phyloP scores from a whole-genome alignment of 495 filamentous ascomycete species.

The Stereocaulon alpinum region DNA sequence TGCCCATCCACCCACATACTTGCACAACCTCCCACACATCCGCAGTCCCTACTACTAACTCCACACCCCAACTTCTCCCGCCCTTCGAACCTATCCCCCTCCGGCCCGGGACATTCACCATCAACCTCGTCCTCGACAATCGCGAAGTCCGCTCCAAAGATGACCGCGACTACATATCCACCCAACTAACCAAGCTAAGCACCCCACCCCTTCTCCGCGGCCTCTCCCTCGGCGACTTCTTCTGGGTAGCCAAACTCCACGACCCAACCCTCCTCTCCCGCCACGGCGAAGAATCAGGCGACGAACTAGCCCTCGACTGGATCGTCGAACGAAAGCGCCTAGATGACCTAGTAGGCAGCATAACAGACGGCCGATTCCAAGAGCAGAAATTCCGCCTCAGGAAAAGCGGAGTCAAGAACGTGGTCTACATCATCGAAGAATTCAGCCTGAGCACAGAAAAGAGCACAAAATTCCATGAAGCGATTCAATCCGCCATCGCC shows the following conservation, averaged over 20 bases:
- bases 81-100: conserved; percentile 50
- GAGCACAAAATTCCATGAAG: conserved; percentile 47
- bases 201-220: conserved; percentile 53
- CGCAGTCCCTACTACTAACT: neutral
- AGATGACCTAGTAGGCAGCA: conserved; percentile 68
- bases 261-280: conserved; percentile 45
- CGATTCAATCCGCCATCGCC: conserved; percentile 64
- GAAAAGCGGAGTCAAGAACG: conserved; percentile 60
- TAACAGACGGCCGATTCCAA: conserved; percentile 75
- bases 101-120: conserved; percentile 53
- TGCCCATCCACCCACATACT: neutral
- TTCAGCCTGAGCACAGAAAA: conserved; percentile 42
- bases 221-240: conserved; percentile 63
- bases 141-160: conserved; percentile 69
- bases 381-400: conserved; percentile 78
- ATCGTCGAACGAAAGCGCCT: conserved; percentile 77
- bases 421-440: conserved; percentile 76
- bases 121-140: conserved; percentile 64
- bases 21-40: neutral
- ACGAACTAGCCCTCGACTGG: conserved; percentile 68
- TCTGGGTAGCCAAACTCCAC: conserved; percentile 70
- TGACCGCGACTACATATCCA: conserved; percentile 69
- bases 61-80: conserved; percentile 28
- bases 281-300: conserved; percentile 50
- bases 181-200: conserved; percentile 57